Base-by-base conservation (phyloP, 805 yeast genomes). In the Tetrapisispora taiwanensis region DNA sequence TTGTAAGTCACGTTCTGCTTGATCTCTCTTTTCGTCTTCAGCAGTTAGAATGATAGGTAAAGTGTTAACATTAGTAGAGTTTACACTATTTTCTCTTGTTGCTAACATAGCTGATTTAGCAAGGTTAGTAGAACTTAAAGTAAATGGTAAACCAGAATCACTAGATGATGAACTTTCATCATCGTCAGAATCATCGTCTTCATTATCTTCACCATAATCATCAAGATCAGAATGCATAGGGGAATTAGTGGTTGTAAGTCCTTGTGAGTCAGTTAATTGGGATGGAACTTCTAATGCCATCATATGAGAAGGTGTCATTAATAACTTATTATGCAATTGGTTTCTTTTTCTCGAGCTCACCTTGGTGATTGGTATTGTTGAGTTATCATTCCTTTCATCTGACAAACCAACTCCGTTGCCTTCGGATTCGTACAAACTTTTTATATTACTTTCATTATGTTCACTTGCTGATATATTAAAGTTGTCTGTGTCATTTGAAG, bases 1-100 rank as follows among this genome's bases (percentile, higher is more conserved):
- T 37, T 63, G 69, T 42, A 63, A 56, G 35, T 65, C 63, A 46
- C 59, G 60, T 32, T 66, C 70, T 4, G 63, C 70, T 32, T 61
- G 60, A 38, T 66, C 69, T 30, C 51, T 53, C 28, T 51, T 54
- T 38, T 65, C 68, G 33, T 61, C 67, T 8, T 42, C 45, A 3
- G 30, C 30, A 15, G 39, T 22, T 28, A 22, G 7, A 15, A 33
- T 41, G n/a, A 19, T 35, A 8, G 39, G 22, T 15, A 20, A n/a
- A 17, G 30, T 14, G 17, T 24, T 19, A 14, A 39, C 20, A n/a
- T 41, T 41, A 7, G 7, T 24, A 13, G 30, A 37, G 26, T 26
- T 37, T 12, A 37, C 32, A 37, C 40, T 37, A 37, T 37, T 37
- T 27, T 37, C 40, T 28, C 40, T 37, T 10, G 40, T 28, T 9